These are phyloP conservation scores for Phytophthora pluvialis DNA, from an alignment of 352 stramenopile species.

Conservation along the genomic window DNA sequence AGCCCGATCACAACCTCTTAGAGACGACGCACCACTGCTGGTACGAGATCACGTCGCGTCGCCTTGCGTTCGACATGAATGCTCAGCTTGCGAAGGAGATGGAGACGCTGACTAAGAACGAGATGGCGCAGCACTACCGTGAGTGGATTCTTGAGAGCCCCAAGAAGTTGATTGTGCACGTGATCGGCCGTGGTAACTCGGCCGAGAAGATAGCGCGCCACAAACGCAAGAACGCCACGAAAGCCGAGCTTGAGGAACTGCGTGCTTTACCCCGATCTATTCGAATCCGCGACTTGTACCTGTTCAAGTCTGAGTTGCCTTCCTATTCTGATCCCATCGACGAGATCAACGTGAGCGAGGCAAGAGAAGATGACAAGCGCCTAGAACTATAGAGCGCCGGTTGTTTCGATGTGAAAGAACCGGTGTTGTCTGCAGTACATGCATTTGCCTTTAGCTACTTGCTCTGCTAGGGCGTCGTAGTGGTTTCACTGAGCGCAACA, in stretches of 20 bases:
- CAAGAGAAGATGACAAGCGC: slow-evolving; percentile 26
- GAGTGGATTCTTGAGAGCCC: slow-evolving; percentile 68
- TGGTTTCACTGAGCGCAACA: slow-evolving; percentile 5
- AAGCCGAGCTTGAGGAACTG: slow-evolving; percentile 32
- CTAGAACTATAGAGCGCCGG: slow-evolving; percentile 41
- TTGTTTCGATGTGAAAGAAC: slow-evolving; percentile 13
- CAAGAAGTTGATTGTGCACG: slow-evolving; percentile 72
- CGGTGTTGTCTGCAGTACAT: slow-evolving; percentile 25
- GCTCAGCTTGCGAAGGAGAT: slow-evolving; percentile 73
- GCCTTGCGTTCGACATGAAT: slow-evolving; percentile 80
- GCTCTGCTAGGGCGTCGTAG: slow-evolving; percentile 3
- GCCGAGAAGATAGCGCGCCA: slow-evolving; percentile 44
- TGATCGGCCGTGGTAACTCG: slow-evolving; percentile 59
- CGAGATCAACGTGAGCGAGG: slow-evolving; percentile 39
- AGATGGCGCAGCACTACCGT: slow-evolving; percentile 67
- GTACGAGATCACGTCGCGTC: slow-evolving; percentile 80
- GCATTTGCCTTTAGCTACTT: slow-evolving; percentile 28
- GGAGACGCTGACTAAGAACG: slow-evolving; percentile 68
- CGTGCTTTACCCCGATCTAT: slow-evolving; percentile 33
- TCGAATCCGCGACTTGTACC: slow-evolving; percentile 63
- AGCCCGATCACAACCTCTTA: slow-evolving; percentile 83
- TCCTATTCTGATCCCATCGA: slow-evolving; percentile 57
- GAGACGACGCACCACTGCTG: slow-evolving; percentile 80
- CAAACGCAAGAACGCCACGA: slow-evolving; percentile 40
- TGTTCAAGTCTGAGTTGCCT: slow-evolving; percentile 64